Evolutionary conservation across 139 green algal genomes (phyloP).

Genomic region (Chlamydomonas urium): DNA sequence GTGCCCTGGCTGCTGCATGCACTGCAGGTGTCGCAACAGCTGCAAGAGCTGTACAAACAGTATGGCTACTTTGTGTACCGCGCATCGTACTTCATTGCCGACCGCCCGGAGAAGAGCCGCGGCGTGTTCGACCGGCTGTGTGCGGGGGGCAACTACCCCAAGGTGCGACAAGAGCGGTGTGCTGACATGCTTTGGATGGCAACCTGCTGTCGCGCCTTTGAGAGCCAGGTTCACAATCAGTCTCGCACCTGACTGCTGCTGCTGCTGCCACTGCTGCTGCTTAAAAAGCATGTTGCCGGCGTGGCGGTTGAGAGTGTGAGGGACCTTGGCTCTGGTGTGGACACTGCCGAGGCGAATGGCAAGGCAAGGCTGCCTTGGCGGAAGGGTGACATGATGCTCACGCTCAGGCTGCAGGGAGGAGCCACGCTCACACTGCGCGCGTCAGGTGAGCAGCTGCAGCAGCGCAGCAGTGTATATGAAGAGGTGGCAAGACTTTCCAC

Average conservation of each 20-base stretch:
- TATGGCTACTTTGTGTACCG: conserved; percentile 55
- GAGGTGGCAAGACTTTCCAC: too few species aligned
- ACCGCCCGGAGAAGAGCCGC: conserved; percentile 36
- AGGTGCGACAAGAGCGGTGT: conserved; percentile 2
- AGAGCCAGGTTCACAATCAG: background rate
- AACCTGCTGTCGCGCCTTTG: conserved; percentile 5
- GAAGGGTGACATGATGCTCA: conserved; percentile 70
- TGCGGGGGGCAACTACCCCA: background rate
- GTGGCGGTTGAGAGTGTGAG: conserved; percentile 8
- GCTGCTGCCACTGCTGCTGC: background rate
- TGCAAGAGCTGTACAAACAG: conserved; percentile 37
- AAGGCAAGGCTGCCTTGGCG: conserved; percentile 56
- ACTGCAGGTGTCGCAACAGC: conserved; percentile 3
- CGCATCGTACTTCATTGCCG: conserved; percentile 58
- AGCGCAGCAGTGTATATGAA: too few species aligned
- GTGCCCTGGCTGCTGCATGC: background rate
- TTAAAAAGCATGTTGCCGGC: conserved; percentile 15
- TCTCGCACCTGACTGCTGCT: background rate
- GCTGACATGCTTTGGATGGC: background rate
- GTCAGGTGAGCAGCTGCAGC: conserved; percentile 30
- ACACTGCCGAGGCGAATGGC: conserved; percentile 48
- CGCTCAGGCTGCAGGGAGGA: conserved; percentile 43
- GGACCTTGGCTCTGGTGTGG: conserved; percentile 49
- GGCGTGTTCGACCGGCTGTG: conserved; percentile 58
- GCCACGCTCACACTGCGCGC: conserved; percentile 57